Percentiles rank a stretch among this genome's conserved stretches.
phyloP scores from a whole-genome alignment of 495 filamentous ascomycete genomes.

The Trypethelium eluteriae region DNA sequence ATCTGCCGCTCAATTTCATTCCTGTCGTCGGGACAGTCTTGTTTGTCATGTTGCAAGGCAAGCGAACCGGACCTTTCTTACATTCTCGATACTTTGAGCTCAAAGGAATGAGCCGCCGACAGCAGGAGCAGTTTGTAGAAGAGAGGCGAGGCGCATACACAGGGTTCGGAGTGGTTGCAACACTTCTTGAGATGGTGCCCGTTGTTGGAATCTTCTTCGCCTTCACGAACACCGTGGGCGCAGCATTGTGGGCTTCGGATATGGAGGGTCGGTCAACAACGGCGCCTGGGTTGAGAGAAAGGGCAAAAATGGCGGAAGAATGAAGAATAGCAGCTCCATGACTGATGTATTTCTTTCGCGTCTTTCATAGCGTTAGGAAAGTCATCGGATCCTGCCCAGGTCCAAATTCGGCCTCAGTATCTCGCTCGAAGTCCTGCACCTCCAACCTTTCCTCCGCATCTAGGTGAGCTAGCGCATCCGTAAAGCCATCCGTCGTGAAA shows the following conservation, averaged over 20 bases:
- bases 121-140: slow-evolving; percentile 58
- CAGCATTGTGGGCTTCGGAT: slow-evolving; percentile 89
- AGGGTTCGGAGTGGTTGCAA: slow-evolving; percentile 68
- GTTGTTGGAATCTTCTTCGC: slow-evolving; percentile 74
- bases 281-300: slow-evolving; percentile 46
- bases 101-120: slow-evolving; percentile 61
- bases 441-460: background rate
- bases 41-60: slow-evolving; percentile 72
- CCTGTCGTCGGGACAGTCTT: slow-evolving; percentile 76
- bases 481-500: background rate
- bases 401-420: background rate
- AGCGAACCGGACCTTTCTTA: slow-evolving; percentile 43
- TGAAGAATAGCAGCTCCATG: background rate
- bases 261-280: slow-evolving; percentile 59
- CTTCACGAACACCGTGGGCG: slow-evolving; percentile 87
- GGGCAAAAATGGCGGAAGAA: slow-evolving; percentile 46
- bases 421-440: background rate
- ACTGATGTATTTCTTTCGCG: background rate
- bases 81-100: slow-evolving; percentile 77
- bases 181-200: slow-evolving; percentile 77
- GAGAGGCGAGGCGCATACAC: slow-evolving; percentile 61
- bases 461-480: background rate
- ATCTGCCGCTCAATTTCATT: slow-evolving; percentile 87
- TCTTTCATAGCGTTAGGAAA: background rate
- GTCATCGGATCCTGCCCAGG: background rate